A percentile compares a stretch with the other conserved stretches of the same genome.
Evolutionary conservation across 2,329 filamentous ascomycete genomes (phyloP).

Genomic region (Botryosphaeria dothidea): DNA sequence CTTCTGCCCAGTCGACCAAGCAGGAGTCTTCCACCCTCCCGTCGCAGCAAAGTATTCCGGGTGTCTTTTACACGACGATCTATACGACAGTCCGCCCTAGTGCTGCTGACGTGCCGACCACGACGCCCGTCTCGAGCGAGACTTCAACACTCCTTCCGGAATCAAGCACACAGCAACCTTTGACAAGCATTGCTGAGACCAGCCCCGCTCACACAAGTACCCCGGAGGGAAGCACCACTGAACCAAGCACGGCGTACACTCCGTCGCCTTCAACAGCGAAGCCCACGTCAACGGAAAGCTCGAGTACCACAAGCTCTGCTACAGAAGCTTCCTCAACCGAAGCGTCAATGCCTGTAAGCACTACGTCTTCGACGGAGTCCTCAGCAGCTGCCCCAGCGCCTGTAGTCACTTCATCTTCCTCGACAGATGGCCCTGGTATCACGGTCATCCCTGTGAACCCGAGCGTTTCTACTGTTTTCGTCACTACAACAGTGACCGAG

Average conservation of each 20-base stretch:
- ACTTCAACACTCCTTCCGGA: background rate
- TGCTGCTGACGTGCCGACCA: background rate
- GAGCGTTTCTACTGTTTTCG: conserved; percentile 25
- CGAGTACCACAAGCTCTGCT: background rate
- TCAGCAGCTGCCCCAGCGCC: background rate
- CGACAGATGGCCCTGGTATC: conserved; percentile 11
- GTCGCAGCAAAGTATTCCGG: conserved; percentile 24
- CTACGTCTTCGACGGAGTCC: background rate
- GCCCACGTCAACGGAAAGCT: background rate
- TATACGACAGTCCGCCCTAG: conserved; percentile 29
- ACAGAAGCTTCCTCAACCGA: background rate
- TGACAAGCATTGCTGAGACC: background rate
- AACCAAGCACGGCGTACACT: background rate
- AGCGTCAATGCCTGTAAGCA: background rate
- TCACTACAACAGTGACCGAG: conserved; percentile 34
- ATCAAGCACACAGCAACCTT: background rate
- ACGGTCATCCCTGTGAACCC: conserved; percentile 20
- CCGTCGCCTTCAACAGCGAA: background rate
- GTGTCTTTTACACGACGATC: conserved; percentile 33
- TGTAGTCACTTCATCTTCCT: background rate
- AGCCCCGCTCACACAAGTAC: too few relatives aligned
- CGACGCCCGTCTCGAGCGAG: background rate
- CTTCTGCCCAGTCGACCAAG: background rate
- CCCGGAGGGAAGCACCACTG: too few relatives aligned
- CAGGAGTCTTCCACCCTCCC: conserved; percentile 6